A percentile compares a stretch with the other conserved stretches of the same genome.
These are phyloP conservation scores for Naganishia onofrii DNA, from an alignment of 768 basidiomycete genomes.

Conservation along the genomic window DNA sequence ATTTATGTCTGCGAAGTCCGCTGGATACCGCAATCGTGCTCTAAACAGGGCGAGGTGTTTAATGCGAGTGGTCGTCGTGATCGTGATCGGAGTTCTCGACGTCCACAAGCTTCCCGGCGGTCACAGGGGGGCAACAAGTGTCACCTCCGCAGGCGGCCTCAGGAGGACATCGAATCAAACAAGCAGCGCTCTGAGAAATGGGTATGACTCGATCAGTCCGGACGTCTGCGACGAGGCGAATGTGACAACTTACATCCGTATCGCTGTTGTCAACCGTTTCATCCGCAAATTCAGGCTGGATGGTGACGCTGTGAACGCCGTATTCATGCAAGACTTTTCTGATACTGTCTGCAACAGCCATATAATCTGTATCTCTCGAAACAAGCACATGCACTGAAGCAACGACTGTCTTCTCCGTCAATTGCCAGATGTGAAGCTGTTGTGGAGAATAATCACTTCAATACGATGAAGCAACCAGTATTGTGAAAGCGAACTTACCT, in stretches of 20 bases:
- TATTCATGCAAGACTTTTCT: conserved; percentile 78
- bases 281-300: conserved; percentile 70
- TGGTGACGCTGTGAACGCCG: conserved; percentile 91
- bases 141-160: conserved; percentile 46
- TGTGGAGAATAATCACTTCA: not conserved
- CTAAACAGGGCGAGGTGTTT: not conserved
- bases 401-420: conserved; percentile 90
- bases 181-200: conserved; percentile 39
- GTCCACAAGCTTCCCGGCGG: conserved; percentile 40
- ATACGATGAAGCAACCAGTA: not conserved
- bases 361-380: conserved; percentile 78
- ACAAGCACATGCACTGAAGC: conserved; percentile 94
- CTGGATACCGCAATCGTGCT: not conserved
- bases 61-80: conserved; percentile 12
- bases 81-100: conserved; percentile 38
- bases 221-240: not conserved
- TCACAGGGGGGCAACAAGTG: conserved; percentile 47
- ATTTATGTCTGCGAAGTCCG: not conserved
- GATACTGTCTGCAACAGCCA: conserved; percentile 81
- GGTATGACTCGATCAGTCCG: not conserved
- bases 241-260: not conserved
- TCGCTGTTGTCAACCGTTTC: conserved; percentile 23
- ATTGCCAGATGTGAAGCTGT: conserved; percentile 95
- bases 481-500: conserved; percentile 33
- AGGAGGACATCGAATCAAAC: conserved; percentile 50